Evolutionary conservation across 495 filamentous ascomycete genomes (phyloP), one percentile per base, ranked within the genome.

Genomic region (Opeltia flavorubescens): DNA sequence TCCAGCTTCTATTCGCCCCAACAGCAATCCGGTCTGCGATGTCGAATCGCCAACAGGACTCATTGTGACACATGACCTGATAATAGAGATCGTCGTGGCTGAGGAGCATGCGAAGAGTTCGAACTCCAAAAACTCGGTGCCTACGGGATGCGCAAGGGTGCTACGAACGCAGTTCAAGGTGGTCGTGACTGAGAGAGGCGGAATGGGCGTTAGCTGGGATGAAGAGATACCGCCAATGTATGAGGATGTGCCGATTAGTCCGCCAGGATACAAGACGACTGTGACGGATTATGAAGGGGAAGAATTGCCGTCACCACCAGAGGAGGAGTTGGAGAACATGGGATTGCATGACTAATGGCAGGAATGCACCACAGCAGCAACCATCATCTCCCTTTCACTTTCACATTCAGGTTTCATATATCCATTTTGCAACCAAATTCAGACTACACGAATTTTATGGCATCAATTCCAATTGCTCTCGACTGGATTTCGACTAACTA

Each of bases 211-310:
- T 57, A 84, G 80, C 57, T 99, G 91, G 91, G 91, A 99, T 48
- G 87, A 95, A 63, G 91, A 99, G 65, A 77, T 82, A 61, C 91
- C 91, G 29, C 91, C 91, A 0, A 77, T 89, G 56, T 99, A 99
- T 58, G 84, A 91, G 65, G 85, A 96, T 58, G 87, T 99, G 24
- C 89, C 89, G 0, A 79, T 77, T 6, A 85, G 82, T 38, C 91
- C 91, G 27, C 91, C 91, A 0, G 74, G 73, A 2, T 96, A 98
- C 57, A 20, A 23, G 6, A 60, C 59, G n/a, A 64, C 59, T 48
- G 55, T 71, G 24, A 61, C 67, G 23, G 67, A 65, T 36, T 62
- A 54, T 47, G 55, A 58, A 0, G 59, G 56, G 13, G 56, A 59
- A 21, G 18, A 46, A 7, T 27, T 43, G 17, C 38, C 48, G 6